Conservation (phyloP, 2,329 filamentous ascomycete species). For the Xylaria sp. region DNA sequence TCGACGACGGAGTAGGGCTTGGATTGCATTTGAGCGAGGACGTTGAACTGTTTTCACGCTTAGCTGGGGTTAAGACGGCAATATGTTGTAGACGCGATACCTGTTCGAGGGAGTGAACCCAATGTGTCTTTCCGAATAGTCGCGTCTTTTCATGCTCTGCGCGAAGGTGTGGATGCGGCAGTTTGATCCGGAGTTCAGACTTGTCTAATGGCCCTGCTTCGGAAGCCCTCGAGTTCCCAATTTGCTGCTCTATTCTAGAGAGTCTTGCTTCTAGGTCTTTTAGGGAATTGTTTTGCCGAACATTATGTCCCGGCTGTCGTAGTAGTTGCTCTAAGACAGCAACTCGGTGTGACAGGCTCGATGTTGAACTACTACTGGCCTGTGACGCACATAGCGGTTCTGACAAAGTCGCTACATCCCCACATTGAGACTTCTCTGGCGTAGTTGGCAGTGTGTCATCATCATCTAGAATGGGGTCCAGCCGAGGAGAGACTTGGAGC, state of each 20-base stretch:
- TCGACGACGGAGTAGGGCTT: conserved; percentile 33
- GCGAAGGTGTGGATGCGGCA: conserved; percentile 40
- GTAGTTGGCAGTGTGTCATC: neutral
- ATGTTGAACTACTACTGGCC: conserved; percentile 1
- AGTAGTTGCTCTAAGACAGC: conserved; percentile 15
- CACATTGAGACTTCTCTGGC: conserved; percentile 10
- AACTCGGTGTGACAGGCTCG: conserved; percentile 22
- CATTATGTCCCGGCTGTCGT: neutral
- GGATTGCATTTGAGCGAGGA: conserved; percentile 37
- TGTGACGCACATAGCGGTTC: conserved; percentile 1
- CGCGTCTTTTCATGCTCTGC: conserved; percentile 40
- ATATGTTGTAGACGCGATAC: conserved; percentile 12
- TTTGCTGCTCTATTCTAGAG: conserved; percentile 32
- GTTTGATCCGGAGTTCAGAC: conserved; percentile 27
- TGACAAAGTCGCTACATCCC: neutral
- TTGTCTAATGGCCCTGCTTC: conserved; percentile 6
- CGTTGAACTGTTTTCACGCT: conserved; percentile 33
- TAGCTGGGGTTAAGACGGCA: conserved; percentile 5
- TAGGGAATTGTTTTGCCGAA: neutral
- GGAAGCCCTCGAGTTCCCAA: conserved; percentile 12
- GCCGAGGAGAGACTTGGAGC: neutral
- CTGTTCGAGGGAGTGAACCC: conserved; percentile 41
- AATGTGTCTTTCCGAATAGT: conserved; percentile 42
- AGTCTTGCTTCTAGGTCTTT: conserved; percentile 34
- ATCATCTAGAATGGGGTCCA: conserved; percentile 2